phyloP scores from a whole-genome alignment of 495 filamentous ascomycete genomes.

The Cenococcum geophilum region DNA sequence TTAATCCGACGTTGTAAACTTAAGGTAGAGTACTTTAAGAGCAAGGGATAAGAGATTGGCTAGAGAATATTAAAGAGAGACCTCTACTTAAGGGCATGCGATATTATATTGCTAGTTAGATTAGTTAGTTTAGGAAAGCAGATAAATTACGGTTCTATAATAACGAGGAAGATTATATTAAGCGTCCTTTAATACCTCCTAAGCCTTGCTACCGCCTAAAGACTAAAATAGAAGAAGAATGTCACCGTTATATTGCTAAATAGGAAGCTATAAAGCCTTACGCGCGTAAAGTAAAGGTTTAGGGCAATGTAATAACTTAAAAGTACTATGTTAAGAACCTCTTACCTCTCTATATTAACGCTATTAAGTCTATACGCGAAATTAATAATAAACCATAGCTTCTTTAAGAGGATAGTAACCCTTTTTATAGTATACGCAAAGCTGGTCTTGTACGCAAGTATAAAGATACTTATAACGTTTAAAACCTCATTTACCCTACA shows the following conservation, averaged over 20 bases:
- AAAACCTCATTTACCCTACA: constrained; percentile 1
- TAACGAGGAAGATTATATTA: neutral
- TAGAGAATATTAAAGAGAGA: too few relatives aligned
- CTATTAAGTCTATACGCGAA: neutral
- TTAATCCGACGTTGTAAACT: neutral
- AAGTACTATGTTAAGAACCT: constrained; percentile 1
- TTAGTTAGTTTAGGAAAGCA: neutral
- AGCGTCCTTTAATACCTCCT: neutral
- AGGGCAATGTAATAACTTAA: neutral
- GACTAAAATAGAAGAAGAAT: neutral
- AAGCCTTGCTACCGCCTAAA: neutral
- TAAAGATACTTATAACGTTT: neutral
- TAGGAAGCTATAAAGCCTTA: neutral
- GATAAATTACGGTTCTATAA: constrained; percentile 2
- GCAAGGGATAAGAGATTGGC: neutral
- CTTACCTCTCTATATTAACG: neutral
- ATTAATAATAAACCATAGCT: neutral
- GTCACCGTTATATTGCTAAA: neutral
- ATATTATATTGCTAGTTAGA: neutral
- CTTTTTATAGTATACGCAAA: neutral
- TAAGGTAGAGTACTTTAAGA: neutral
- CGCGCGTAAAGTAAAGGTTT: neutral
- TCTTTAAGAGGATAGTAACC: constrained; percentile 1
- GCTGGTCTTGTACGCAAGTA: neutral
- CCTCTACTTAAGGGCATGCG: neutral